A percentile compares a stretch with the other conserved stretches of the same genome.
Evolutionary conservation across 139 green algal genomes (phyloP).

Genomic region (Mesostigma viride): DNA sequence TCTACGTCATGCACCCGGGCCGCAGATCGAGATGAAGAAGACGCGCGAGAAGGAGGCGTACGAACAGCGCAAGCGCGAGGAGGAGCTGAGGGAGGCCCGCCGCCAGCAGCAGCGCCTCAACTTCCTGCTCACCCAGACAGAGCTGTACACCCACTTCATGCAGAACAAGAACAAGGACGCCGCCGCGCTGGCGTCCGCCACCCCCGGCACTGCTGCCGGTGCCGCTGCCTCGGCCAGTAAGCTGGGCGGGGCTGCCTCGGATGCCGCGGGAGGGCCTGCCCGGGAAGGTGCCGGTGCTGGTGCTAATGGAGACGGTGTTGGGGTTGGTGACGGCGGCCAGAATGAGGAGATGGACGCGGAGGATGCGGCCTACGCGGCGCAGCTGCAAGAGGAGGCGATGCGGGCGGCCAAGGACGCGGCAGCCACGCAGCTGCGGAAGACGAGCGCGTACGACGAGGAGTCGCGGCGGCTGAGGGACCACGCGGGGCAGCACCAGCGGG

Average conservation of each 20-base stretch:
- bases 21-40: constrained; percentile 21
- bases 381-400: constrained; percentile 25
- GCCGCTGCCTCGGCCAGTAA: neutral
- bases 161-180: constrained; percentile 28
- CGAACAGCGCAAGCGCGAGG: constrained; percentile 30
- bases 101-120: constrained; percentile 55
- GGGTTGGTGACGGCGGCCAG: constrained; percentile 2
- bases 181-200: neutral
- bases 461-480: too few relatives aligned
- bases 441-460: too few relatives aligned
- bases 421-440: constrained; percentile 6
- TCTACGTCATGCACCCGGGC: neutral
- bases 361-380: constrained; percentile 21
- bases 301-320: constrained; percentile 4
- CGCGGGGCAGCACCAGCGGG: too few relatives aligned
- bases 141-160: constrained; percentile 62
- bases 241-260: neutral
- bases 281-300: neutral
- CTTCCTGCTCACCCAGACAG: constrained; percentile 54
- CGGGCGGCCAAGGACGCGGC: constrained; percentile 16
- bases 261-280: neutral
- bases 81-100: constrained; percentile 43
- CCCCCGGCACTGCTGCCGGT: neutral
- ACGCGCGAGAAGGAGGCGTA: constrained; percentile 25
- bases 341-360: constrained; percentile 11